Conservation (phyloP, 257 asterid genomes). For the Ehretia macrophylla region DNA sequence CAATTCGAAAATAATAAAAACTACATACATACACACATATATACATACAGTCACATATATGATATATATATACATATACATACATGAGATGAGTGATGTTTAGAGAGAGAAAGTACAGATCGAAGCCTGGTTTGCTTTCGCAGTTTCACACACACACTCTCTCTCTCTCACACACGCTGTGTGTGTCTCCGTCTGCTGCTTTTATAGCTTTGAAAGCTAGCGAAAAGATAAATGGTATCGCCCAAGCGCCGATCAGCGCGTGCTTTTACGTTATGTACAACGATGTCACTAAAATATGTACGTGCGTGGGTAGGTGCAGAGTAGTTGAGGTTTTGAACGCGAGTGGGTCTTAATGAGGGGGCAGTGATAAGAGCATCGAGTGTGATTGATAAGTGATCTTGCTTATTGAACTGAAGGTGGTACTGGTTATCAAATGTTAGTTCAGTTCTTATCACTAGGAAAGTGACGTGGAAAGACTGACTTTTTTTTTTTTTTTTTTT, state of each 20-base stretch:
- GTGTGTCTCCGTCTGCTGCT: background rate
- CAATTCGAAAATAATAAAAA: too few relatives aligned
- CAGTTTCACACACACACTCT: too few relatives aligned
- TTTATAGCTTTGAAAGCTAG: background rate
- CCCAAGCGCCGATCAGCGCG: background rate
- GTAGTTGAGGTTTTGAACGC: background rate
- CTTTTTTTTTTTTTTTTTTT: too few relatives aligned
- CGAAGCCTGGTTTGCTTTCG: constrained; percentile 1
- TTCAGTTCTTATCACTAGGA: background rate
- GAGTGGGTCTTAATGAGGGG: background rate
- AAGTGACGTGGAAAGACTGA: background rate
- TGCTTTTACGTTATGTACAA: background rate
- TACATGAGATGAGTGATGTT: background rate
- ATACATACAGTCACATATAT: background rate
- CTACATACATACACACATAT: background rate
- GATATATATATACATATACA: background rate
- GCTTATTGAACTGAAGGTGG: background rate
- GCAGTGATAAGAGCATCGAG: background rate
- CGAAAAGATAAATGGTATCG: background rate
- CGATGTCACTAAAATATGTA: background rate
- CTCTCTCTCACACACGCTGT: background rate
- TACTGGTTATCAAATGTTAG: background rate
- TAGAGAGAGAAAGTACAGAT: background rate
- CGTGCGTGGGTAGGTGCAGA: background rate
- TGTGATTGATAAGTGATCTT: background rate